Evolutionary conservation across 768 basidiomycete genomes (phyloP).

Genomic region (Termitomyces sp.): DNA sequence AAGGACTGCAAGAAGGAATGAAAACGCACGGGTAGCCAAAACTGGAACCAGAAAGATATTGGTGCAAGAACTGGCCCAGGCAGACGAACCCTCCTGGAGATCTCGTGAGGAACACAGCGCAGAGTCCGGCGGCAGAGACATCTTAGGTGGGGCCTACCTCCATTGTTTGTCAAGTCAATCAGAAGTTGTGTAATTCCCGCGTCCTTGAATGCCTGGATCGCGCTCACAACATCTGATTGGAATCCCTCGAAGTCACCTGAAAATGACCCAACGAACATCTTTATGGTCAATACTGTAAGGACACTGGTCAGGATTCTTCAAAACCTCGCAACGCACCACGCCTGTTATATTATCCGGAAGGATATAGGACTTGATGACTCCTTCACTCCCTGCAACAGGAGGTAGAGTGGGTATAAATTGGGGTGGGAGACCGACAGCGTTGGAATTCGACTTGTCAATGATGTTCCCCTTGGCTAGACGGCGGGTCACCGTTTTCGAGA

Average conservation of each 20-base stretch:
- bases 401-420: constrained; percentile 44
- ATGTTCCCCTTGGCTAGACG: constrained; percentile 30
- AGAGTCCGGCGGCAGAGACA: no score
- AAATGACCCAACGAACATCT: constrained; percentile 64
- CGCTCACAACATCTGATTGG: constrained; percentile 43
- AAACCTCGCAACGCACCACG: constrained; percentile 35
- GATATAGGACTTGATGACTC: constrained; percentile 51
- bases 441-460: constrained; percentile 33
- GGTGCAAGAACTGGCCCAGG: constrained; percentile 55
- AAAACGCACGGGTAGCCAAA: constrained; percentile 45
- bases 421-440: constrained; percentile 39
- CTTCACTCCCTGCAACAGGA: constrained; percentile 37
- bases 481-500: neutral
- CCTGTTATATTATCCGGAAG: constrained; percentile 53
- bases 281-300: neutral
- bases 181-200: constrained; percentile 46
- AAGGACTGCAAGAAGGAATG: neutral
- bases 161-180: constrained; percentile 59
- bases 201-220: constrained; percentile 38
- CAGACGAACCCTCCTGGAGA: constrained; percentile 53
- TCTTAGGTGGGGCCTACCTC: constrained; percentile 30
- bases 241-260: constrained; percentile 43
- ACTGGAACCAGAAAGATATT: constrained; percentile 44
- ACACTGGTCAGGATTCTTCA: neutral
- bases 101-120: neutral